Base-by-base conservation (phyloP, 2,329 filamentous ascomycete genomes). In the Colletotrichum agaves region DNA sequence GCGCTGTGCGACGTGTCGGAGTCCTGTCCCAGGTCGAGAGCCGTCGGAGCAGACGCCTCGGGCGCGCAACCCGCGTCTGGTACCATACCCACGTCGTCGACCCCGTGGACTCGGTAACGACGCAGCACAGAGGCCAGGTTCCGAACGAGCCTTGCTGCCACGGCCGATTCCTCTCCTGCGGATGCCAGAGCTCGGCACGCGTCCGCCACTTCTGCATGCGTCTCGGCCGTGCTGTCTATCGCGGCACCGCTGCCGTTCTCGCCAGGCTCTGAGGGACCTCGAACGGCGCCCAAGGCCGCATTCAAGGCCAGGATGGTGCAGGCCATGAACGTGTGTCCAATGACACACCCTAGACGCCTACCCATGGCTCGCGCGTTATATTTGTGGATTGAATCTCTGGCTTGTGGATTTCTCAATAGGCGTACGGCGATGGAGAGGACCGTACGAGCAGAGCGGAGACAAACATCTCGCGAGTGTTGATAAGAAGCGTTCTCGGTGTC, bases 361-460 rank as follows among this genome's bases (percentile, higher is more conserved):
- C 55, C 21, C 15, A 67, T 49, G 2, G 27, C 41, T 35, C 49
- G 61, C 3, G 37, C 21, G 7, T 27, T 53, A 12, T 33, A 37
- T 12, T 50, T 37, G 21, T 19, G 27, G 3, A 10, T 33, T 3
- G 19, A 35, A 5, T 58, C 59, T 10, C 19, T 35, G 4, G 27
- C 39, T 7, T 63, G 60, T 13, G 50, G 65, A 3, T 49, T 61
- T 15, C 63, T 66, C 10, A 76, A 49, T 33, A 75, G 60, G 2
- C 49, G 50, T 5, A 60, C 70, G 2, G 72, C 70, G 7, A 75
- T 69, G 0, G 66, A 58, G 4, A 75, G 69, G 1, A 73, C 74
- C 6, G 27, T 69, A 8, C 73, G 72, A 2, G 75, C 74, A 2
- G 74, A 76, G 23, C 58, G 23, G 0, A 75, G 49, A n/a, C 74